phyloP scores from a whole-genome alignment of 768 basidiomycete genomes.

The Mycena venus region DNA sequence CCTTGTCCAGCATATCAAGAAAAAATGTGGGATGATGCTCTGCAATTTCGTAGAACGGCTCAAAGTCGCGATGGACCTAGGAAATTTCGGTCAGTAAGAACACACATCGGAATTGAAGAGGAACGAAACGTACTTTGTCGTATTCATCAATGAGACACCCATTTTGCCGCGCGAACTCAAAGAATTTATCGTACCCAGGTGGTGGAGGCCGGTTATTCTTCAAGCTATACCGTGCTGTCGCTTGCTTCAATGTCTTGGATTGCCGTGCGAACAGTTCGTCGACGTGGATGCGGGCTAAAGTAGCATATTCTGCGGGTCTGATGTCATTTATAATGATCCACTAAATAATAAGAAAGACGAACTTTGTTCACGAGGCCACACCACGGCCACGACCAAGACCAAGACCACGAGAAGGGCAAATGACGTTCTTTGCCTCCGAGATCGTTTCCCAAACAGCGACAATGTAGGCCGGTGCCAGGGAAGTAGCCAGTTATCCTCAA shows the following conservation, averaged over 20 bases:
- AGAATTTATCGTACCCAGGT: background rate
- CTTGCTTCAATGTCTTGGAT: constrained; percentile 5
- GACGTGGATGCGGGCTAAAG: background rate
- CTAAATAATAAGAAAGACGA: too few species aligned
- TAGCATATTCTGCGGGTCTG: background rate
- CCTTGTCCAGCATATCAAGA: constrained; percentile 5
- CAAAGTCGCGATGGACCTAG: background rate
- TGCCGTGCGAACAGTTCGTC: background rate
- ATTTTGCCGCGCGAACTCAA: background rate
- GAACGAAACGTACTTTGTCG: background rate
- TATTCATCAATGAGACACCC: background rate
- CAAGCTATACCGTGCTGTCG: background rate
- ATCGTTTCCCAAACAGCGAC: too few species aligned
- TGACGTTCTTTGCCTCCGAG: too few species aligned
- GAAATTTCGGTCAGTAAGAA: background rate
- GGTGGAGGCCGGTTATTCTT: background rate
- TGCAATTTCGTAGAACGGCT: background rate
- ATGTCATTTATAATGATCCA: too few species aligned
- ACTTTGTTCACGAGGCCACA: too few species aligned
- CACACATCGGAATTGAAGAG: background rate
- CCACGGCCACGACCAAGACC: too few species aligned
- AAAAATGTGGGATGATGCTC: background rate
- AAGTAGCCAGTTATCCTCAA: too few species aligned
- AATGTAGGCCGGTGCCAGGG: too few species aligned
- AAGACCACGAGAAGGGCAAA: too few species aligned